phyloP scores from a whole-genome alignment of 2,329 filamentous ascomycete species.

The Graphiopsis chlorocephala region DNA sequence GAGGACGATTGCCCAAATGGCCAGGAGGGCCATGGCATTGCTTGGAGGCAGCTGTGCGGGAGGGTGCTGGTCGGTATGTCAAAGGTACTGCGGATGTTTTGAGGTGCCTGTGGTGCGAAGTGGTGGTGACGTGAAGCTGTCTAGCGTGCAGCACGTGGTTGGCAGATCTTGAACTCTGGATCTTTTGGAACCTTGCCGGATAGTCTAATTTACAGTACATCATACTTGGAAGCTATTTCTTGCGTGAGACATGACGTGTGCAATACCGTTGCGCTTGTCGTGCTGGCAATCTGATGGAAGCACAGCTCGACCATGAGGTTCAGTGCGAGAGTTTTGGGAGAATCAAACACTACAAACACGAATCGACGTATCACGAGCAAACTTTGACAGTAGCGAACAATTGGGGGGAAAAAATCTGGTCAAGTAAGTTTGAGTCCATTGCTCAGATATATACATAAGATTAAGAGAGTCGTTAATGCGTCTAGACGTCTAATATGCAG shows the following conservation, averaged over 20 bases:
- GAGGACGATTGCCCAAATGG: constrained; percentile 4
- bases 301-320: not conserved
- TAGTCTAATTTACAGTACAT: not conserved
- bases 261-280: not conserved
- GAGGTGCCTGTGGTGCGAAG: not conserved
- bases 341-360: not conserved
- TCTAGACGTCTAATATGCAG: constrained; percentile 12
- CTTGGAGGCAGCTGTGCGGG: not conserved
- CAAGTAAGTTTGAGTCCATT: not conserved
- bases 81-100: not conserved
- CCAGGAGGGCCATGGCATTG: constrained; percentile 15
- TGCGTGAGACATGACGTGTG: not conserved
- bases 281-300: not conserved
- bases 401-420: not conserved
- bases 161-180: not conserved
- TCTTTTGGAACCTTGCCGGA: not conserved
- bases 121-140: not conserved
- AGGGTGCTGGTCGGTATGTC: not conserved
- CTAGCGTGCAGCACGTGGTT: not conserved
- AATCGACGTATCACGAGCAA: not conserved
- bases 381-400: too few species aligned
- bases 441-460: constrained; percentile 5
- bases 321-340: not conserved
- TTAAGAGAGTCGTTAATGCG: constrained; percentile 13
- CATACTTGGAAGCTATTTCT: not conserved